Evolutionary conservation across 2,329 filamentous ascomycete species (phyloP).

Genomic region (Gnomoniopsis smithogilvyi): DNA sequence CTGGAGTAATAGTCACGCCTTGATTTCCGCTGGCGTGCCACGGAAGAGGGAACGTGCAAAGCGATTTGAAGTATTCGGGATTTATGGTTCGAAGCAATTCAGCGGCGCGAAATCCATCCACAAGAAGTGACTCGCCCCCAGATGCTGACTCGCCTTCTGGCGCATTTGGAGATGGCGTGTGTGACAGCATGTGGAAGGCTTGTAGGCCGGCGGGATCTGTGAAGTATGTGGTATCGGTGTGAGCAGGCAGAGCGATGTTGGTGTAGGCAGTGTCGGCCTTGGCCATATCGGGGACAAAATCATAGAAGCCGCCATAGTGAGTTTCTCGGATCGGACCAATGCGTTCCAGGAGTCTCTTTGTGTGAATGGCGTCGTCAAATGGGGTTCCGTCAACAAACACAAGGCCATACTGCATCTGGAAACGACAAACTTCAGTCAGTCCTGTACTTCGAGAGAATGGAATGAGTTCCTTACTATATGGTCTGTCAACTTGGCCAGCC

Average conservation of each 20-base stretch:
- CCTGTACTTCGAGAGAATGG: not conserved
- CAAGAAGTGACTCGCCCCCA: slow-evolving; percentile 77
- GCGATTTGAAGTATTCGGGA: slow-evolving; percentile 50
- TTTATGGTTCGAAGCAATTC: slow-evolving; percentile 52
- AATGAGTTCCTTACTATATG: slow-evolving; percentile 51
- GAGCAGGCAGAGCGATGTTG: slow-evolving; percentile 73
- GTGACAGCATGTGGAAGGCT: slow-evolving; percentile 86
- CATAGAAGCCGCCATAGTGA: slow-evolving; percentile 78
- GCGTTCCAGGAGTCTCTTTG: slow-evolving; percentile 69
- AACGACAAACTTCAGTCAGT: not conserved
- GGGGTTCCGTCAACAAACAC: slow-evolving; percentile 73
- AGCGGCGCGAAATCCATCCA: slow-evolving; percentile 82
- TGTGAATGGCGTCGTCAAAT: slow-evolving; percentile 61
- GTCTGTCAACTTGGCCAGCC: slow-evolving; percentile 59
- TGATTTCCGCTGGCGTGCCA: slow-evolving; percentile 90
- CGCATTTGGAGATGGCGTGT: slow-evolving; percentile 53
- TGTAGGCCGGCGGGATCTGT: slow-evolving; percentile 88
- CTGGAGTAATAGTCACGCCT: slow-evolving; percentile 75
- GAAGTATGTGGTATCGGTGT: slow-evolving; percentile 97
- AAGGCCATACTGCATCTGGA: slow-evolving; percentile 67
- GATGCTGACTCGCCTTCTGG: slow-evolving; percentile 24
- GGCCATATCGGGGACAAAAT: slow-evolving; percentile 86
- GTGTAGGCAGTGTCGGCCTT: slow-evolving; percentile 93
- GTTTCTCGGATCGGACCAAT: slow-evolving; percentile 88
- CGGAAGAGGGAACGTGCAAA: slow-evolving; percentile 58